These are phyloP conservation scores for Cyberlindnera lachancei DNA, from an alignment of 805 yeast species.

Conservation along the genomic window DNA sequence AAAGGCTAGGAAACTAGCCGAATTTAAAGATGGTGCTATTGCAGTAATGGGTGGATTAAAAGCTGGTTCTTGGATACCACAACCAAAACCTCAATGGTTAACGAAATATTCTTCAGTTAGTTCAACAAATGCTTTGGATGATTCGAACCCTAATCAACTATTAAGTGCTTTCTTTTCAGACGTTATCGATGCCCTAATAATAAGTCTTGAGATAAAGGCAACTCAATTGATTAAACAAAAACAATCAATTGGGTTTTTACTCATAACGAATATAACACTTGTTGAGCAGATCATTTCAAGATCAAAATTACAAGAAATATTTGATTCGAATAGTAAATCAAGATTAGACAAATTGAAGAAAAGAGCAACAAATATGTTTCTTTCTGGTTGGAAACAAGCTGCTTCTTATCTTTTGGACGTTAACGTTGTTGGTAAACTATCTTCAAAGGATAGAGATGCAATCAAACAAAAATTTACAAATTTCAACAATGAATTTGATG, in stretches of 20 bases:
- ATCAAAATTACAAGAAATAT: slow-evolving; percentile 43
- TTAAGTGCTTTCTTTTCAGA: slow-evolving; percentile 69
- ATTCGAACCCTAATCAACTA: slow-evolving; percentile 40
- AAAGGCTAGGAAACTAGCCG: slow-evolving; percentile 55
- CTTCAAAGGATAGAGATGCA: slow-evolving; percentile 70
- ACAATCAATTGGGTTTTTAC: slow-evolving; percentile 54
- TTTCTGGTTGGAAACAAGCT: slow-evolving; percentile 73
- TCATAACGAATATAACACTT: slow-evolving; percentile 63
- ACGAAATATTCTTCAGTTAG: slow-evolving; percentile 41
- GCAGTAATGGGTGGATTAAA: slow-evolving; percentile 41
- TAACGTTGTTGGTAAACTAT: slow-evolving; percentile 52
- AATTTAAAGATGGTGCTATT: slow-evolving; percentile 46
- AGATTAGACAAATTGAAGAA: slow-evolving; percentile 65
- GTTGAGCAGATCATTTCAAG: slow-evolving; percentile 68
- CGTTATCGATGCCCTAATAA: slow-evolving; percentile 64
- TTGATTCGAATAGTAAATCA: slow-evolving; percentile 53
- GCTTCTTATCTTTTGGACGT: slow-evolving; percentile 75
- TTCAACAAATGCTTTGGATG: slow-evolving; percentile 30
- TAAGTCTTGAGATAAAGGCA: slow-evolving; percentile 56
- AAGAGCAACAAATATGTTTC: slow-evolving; percentile 62
- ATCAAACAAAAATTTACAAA: slow-evolving; percentile 78
- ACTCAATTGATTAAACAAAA: slow-evolving; percentile 26
- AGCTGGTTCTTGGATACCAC: slow-evolving; percentile 64
- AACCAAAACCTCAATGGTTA: slow-evolving; percentile 49
- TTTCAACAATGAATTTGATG: slow-evolving; percentile 81